Evolutionary conservation across 441 rosid species (phyloP).

Genomic region (Mallotus japonicus): DNA sequence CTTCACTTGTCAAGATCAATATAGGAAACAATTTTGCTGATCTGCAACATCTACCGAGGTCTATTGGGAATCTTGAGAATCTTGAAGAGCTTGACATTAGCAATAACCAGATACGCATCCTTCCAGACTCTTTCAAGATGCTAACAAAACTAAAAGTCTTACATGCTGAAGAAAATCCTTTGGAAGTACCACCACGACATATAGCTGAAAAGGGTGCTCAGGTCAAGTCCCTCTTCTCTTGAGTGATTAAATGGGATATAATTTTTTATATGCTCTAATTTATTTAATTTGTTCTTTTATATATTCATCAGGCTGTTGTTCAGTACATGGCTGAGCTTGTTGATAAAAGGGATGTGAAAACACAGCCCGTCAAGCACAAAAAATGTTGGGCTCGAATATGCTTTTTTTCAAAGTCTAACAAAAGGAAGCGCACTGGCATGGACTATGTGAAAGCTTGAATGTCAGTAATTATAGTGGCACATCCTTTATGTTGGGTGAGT

Average conservation of each 20-base stretch:
- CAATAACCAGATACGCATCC: constrained; percentile 88
- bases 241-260: not conserved
- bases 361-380: constrained; percentile 57
- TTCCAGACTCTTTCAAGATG: constrained; percentile 85
- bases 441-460: constrained; percentile 61
- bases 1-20: constrained; percentile 78
- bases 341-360: constrained; percentile 54
- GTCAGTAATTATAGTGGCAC: constrained; percentile 9
- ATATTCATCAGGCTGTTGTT: constrained; percentile 57
- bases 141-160: constrained; percentile 62
- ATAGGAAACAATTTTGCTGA: constrained; percentile 94
- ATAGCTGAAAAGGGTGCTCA: constrained; percentile 82
- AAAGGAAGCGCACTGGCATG: constrained; percentile 57
- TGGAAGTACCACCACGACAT: constrained; percentile 84
- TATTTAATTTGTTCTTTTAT: not conserved
- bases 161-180: constrained; percentile 64
- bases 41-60: constrained; percentile 72
- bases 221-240: constrained; percentile 38
- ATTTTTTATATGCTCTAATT: constrained; percentile 1
- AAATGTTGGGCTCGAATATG: constrained; percentile 79
- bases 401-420: constrained; percentile 82
- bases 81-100: constrained; percentile 94
- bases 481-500: constrained; percentile 31
- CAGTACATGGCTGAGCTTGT: constrained; percentile 75
- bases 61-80: constrained; percentile 89